Percentiles rank a stretch among this genome's conserved stretches.
Evolutionary conservation across 306 rosid genomes (phyloP).

Genomic region (Canavalia gladiata): DNA sequence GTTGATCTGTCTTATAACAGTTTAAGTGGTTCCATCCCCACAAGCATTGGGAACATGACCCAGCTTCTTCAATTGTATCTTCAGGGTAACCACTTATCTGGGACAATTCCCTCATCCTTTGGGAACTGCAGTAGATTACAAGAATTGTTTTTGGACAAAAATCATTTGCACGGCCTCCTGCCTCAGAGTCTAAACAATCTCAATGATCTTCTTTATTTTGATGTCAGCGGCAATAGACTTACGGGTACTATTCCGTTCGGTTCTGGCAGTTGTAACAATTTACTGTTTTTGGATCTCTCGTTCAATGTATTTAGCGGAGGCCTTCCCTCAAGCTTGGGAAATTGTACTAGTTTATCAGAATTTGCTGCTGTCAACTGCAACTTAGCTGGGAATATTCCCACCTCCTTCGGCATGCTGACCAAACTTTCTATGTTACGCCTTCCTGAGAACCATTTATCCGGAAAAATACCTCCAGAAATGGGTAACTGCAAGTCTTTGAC

Average conservation of each 20-base stretch:
- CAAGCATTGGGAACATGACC: slow-evolving; percentile 62
- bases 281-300: slow-evolving; percentile 65
- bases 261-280: slow-evolving; percentile 54
- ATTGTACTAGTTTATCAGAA: slow-evolving; percentile 57
- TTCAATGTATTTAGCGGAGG: slow-evolving; percentile 65
- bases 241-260: slow-evolving; percentile 71
- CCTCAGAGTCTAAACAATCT: slow-evolving; percentile 67
- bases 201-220: slow-evolving; percentile 49
- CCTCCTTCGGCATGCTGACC: slow-evolving; percentile 67
- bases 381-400: slow-evolving; percentile 73
- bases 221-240: slow-evolving; percentile 54
- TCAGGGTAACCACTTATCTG: slow-evolving; percentile 56
- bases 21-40: slow-evolving; percentile 69
- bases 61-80: slow-evolving; percentile 50
- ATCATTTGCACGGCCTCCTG: slow-evolving; percentile 61
- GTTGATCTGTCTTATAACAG: slow-evolving; percentile 57
- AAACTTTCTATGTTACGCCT: slow-evolving; percentile 57
- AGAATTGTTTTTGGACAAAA: slow-evolving; percentile 53
- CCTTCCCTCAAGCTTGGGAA: slow-evolving; percentile 73
- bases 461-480: slow-evolving; percentile 75
- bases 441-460: slow-evolving; percentile 65
- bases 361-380: slow-evolving; percentile 54
- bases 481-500: slow-evolving; percentile 73
- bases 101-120: slow-evolving; percentile 73
- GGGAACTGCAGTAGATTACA: slow-evolving; percentile 65